Base-by-base conservation (phyloP, 2,329 filamentous ascomycete genomes). In the Calycina herbarum region DNA sequence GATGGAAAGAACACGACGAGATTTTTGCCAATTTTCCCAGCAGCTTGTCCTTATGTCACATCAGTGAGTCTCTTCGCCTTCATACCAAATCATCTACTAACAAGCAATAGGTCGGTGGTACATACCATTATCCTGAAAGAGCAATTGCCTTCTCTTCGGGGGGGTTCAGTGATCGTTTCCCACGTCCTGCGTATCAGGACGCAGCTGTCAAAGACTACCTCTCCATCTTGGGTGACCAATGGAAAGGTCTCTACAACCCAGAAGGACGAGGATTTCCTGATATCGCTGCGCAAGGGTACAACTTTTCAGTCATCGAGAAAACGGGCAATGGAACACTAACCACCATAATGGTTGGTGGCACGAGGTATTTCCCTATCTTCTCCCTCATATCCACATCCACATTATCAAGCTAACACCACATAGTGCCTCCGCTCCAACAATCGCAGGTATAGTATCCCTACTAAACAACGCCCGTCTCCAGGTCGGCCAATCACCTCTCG, bases 31-130 rank as follows among this genome's bases (percentile, higher is more conserved):
- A 83, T 81, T 1, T 92, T 91, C 77, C 89, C 89, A 0, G 84
- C 83, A 0, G 82, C 83, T 0, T 92, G 89, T 71, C 89, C 88
- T 0, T 91, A 85, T 75, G 84, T 91, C 8, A 91, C 89, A 0
- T 78, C 83, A 1, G 84, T 91, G 1, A 20, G 88, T 82, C 87
- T 1, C 82, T 80, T 1, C 91, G 91, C 76, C 88, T 89, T 0
- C 83, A 83, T 0, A 82, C 83, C 0, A 17, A 10, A 27, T 45
- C 10, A 57, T 29, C 29, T 11, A 8, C 13, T 33, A 17, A 17
- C 74, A 83, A 91, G 13, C 90, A 88, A 0, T 78, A 83, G 2
- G 84, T 91, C 1, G 89, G 89, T 15, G 88, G 85, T 1, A 87
- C 87, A 1, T 61, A 51, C 24, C 33, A 33, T 17, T n/a, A 59